Evolutionary conservation across 345 rosid species (phyloP).

Genomic region (Boechera divaricarpa): DNA sequence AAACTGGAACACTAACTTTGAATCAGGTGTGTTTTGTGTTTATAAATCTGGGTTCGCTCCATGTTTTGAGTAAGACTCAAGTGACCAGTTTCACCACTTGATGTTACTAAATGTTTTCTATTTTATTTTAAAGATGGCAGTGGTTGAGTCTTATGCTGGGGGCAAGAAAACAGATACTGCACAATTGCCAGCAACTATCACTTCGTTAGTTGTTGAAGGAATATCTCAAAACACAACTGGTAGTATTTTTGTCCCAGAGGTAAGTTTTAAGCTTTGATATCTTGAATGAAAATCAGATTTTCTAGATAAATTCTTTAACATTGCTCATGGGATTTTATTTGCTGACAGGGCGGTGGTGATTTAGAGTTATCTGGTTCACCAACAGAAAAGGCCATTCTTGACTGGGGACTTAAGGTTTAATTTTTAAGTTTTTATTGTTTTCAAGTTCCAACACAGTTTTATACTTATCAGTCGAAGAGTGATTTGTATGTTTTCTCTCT

Average conservation of each 20-base stretch:
- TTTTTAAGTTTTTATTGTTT: not conserved
- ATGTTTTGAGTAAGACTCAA: conserved; percentile 3
- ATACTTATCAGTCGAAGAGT: conserved; percentile 3
- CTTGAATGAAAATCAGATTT: not conserved
- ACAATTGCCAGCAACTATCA: conserved; percentile 53
- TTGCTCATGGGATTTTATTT: conserved; percentile 17
- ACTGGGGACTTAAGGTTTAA: conserved; percentile 86
- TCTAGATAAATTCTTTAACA: not conserved
- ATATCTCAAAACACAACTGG: conserved; percentile 88
- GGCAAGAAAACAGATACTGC: conserved; percentile 57
- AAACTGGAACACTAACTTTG: conserved; percentile 92
- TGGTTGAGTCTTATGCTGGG: conserved; percentile 86
- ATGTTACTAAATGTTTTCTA: not conserved
- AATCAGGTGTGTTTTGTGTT: conserved; percentile 61
- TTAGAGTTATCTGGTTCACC: conserved; percentile 89
- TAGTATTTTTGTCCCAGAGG: conserved; percentile 82
- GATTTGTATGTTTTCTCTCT: conserved; percentile 16
- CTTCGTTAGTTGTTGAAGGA: conserved; percentile 68
- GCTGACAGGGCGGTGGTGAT: conserved; percentile 68
- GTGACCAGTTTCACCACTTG: not conserved
- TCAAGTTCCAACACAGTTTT: not conserved
- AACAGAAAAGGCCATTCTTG: conserved; percentile 95
- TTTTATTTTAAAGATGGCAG: conserved; percentile 72
- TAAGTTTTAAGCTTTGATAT: conserved; percentile 37
- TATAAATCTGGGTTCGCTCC: conserved; percentile 12